Evolutionary conservation across 2,329 filamentous ascomycete species (phyloP), one percentile per base, ranked within the genome.

Genomic region (Penicillium carneum): DNA sequence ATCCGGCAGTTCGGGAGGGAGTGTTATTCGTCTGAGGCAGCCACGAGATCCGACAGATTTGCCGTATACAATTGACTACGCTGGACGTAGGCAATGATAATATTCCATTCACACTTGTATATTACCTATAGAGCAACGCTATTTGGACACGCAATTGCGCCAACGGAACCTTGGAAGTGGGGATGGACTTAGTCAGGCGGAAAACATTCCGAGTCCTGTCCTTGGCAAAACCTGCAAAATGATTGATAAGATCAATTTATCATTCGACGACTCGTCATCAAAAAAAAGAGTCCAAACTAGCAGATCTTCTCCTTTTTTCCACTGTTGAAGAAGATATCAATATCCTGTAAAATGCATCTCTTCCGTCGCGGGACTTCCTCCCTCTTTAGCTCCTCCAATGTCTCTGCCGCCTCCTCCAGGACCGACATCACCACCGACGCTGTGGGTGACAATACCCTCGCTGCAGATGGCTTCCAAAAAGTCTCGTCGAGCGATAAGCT

Each of bases 401-500:
- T 68, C 52, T 68, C 70, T 23, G 61, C 68, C 4, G 64, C 64
- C 20, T 65, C 68, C 29, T 66, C 69, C 29, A 64, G 65, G 53
- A 70, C 63, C 51, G 63, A 64, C 29, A 41, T 52, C 9, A 68
- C 67, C 4, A 68, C 72, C 39, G 64, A 69, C 18, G 63, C 66
- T 41, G 62, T 68, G 29, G 69, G 64, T 14, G 65, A 67, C 62
- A 67, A 58, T 36, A 58, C 55, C 3, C 70, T 61, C 55, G 61
- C 64, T 48, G 61, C 63, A 59, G 75, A 76, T 61, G 80, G 79
- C 29, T 86, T 86, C 69, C 68, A 72, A 43, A 84, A 80, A 29
- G 81, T 82, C 29, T 75, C 79, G 10, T 77, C 79, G 46, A 77
- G 76, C 48, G 78, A 80, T 43, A 77, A 81, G 36, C 83, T 98